Base-by-base conservation (phyloP, 2,329 filamentous ascomycete genomes). In the Thermochaetoides dissita region DNA sequence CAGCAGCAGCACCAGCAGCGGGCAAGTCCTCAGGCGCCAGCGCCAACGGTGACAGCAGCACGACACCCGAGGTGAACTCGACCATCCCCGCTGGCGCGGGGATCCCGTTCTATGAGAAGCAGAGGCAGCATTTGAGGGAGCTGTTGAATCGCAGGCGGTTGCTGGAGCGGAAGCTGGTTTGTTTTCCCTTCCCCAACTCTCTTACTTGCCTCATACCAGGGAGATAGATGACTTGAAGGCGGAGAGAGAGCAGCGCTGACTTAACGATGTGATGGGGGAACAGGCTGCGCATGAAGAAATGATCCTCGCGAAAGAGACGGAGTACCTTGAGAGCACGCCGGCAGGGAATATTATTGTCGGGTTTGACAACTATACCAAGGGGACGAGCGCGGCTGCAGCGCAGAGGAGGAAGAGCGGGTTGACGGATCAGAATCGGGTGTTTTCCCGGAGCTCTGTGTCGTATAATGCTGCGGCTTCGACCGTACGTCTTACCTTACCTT, bases 291-390 rank as follows among this genome's bases (percentile, higher is more conserved):
- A 53, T 45, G 91, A 98, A 66, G 84, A 94, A 39, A 73, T 75
- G 50, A 96, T 98, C 54, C 79, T 74, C 57, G 78, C 81, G 49
- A 81, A 85, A 55, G 91, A 98, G 61, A 77, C 80, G 44, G 73
- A 80, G 11, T 98, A 98, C 60, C 77, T 98, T 40, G 89, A 96
- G 60, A 86, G 86, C 55, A 93, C 87, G 5, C 81, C 79, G 10
- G 77, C 71, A 53, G 91, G 91, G 36, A 98, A 98, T 65, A 96
- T 98, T 58, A 89, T 98, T 59, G 87, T 84, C 38, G 91, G 91
- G 17, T 98, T 98, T 61, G 91, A 98, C 61, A 93, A 87, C 59
- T 98, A 96, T 65, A 93, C 94, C 68, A 98, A 98, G 63, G 88
- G 85, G 42, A 74, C 72, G 11, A 72, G 75, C 7, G 74, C 76